These are phyloP conservation scores for Hawksworthiomyces lignivorus DNA, from an alignment of 2,329 filamentous ascomycete species.

Conservation along the genomic window DNA sequence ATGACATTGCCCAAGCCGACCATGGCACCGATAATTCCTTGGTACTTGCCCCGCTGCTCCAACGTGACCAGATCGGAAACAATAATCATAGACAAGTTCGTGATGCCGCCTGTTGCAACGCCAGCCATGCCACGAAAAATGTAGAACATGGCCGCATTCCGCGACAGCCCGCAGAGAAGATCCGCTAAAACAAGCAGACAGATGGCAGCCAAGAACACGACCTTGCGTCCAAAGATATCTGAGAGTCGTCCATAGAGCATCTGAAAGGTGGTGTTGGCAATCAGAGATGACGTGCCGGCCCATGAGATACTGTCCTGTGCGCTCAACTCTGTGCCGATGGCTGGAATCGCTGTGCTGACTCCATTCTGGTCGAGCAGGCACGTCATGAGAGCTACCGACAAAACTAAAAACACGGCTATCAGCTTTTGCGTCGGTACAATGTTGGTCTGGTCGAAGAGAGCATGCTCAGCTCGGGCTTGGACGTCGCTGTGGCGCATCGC, in stretches of 20 bases:
- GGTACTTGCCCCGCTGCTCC: slow-evolving; percentile 48
- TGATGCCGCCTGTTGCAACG: slow-evolving; percentile 54
- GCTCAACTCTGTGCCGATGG: too few species aligned
- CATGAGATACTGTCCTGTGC: too few species aligned
- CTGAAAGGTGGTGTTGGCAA: slow-evolving; percentile 54
- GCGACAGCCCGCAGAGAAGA: slow-evolving; percentile 49
- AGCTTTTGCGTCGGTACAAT: too few species aligned
- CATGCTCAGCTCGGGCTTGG: too few species aligned
- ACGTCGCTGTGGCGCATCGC: too few species aligned
- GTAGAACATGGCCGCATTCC: slow-evolving; percentile 50
- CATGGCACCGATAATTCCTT: slow-evolving; percentile 26
- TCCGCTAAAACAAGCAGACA: slow-evolving; percentile 46
- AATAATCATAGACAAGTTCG: slow-evolving; percentile 50
- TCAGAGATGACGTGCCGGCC: slow-evolving; percentile 44
- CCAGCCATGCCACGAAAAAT: slow-evolving; percentile 52
- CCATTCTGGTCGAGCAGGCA: too few species aligned
- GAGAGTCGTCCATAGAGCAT: slow-evolving; percentile 55
- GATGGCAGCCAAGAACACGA: slow-evolving; percentile 45
- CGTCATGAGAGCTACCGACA: too few species aligned
- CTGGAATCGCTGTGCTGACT: too few species aligned
- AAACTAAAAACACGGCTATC: too few species aligned
- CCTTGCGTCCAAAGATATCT: slow-evolving; percentile 53
- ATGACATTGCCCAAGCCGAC: slow-evolving; percentile 32
- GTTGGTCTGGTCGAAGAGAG: too few species aligned
- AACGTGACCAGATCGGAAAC: slow-evolving; percentile 52